Evolutionary conservation across 2,329 filamentous ascomycete genomes (phyloP).

Genomic region (Dothistroma pini): DNA sequence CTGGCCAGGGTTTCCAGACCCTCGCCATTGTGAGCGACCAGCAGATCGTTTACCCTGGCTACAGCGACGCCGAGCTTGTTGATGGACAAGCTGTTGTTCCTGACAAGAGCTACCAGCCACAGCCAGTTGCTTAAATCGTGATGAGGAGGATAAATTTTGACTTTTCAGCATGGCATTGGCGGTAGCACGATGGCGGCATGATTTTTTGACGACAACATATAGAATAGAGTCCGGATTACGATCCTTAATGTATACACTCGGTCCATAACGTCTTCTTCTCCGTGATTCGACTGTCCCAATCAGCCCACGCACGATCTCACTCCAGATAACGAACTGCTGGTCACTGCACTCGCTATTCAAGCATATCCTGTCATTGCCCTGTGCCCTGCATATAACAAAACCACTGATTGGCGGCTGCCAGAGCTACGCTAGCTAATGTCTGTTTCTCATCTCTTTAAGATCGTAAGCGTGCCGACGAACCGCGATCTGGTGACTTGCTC

Average conservation of each 20-base stretch:
- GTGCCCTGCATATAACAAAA: not conserved
- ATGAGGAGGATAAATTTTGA: not conserved
- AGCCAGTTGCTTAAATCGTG: not conserved
- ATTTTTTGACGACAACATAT: too few species aligned
- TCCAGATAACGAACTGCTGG: not conserved
- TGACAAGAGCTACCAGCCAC: constrained; percentile 21
- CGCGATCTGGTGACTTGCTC: not conserved
- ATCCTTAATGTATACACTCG: too few species aligned
- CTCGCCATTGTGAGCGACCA: constrained; percentile 4
- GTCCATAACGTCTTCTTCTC: too few species aligned
- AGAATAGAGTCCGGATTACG: too few species aligned
- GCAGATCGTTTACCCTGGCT: constrained; percentile 21
- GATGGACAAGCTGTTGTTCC: constrained; percentile 18
- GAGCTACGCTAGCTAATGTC: not conserved
- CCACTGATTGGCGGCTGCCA: not conserved
- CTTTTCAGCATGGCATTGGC: not conserved
- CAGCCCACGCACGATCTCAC: too few species aligned
- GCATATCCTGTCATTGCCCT: not conserved
- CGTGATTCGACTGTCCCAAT: too few species aligned
- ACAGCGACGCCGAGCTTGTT: constrained; percentile 20
- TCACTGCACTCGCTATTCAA: not conserved
- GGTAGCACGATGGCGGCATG: too few species aligned
- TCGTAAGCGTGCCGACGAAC: not conserved
- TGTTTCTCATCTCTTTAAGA: not conserved
- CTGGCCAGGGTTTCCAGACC: constrained; percentile 11